Base-by-base conservation (phyloP, 352 stramenopile species). In the Phytophthora ramorum region DNA sequence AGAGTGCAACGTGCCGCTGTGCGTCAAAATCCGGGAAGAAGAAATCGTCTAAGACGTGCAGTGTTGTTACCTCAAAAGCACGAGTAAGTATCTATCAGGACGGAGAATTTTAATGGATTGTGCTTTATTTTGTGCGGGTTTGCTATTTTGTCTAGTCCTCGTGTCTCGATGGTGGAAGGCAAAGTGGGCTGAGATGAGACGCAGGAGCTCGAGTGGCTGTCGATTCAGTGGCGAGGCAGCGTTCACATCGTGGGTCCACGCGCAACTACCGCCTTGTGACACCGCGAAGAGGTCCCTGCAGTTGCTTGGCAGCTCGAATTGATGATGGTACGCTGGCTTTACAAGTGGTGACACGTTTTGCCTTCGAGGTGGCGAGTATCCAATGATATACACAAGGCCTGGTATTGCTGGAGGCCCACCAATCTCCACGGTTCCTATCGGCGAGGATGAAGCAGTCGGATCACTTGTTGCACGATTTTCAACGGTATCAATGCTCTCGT, bases 1-100 rank as follows among this genome's bases (percentile, higher is more conserved):
- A 19, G 50, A 75, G 19, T 83, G 75, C 60, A 81, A 77, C 53
- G 75, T 83, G 20, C 75, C 75, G 19, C 60, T 83, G 5, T 83
- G 75, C 43, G 65, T 75, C 41, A 72, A 73, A 41, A 68, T 83
- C 17, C 72, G 72, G 4, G 58, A 68, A 63, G 75, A 83, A 69
- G 72, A 83, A 65, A 77, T 81, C n/a, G 75, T 83, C 14, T 83
- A 64, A 77, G 61, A n/a, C 37, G 4, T 24, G 41, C 7, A 17
- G 40, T 35, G 20, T 32, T 24, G 43, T 41, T 47, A 24, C 34
- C 0, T 38, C 3, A 9, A 57, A 30, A 32, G 19, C 47, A 57
- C 48, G 13, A 55, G 47, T 65, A 57, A 64, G 51, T 65, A 64
- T 53, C 51, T 65, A 64, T 53, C 51, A 55, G 44, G 17, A 28